Conservation (phyloP, 2,329 filamentous ascomycete species). For the Trichophyton schoenleinii region DNA sequence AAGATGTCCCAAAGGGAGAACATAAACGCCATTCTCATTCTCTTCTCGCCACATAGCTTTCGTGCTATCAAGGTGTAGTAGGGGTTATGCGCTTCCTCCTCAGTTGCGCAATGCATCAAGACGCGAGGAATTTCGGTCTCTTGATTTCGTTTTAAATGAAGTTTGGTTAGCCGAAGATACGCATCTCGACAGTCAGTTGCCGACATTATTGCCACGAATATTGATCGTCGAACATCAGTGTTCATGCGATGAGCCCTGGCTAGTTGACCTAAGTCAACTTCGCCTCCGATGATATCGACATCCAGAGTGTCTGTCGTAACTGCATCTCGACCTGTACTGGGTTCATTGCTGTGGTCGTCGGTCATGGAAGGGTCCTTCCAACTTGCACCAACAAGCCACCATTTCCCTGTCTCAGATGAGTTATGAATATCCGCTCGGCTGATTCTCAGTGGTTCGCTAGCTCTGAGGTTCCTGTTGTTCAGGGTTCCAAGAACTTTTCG, state of each 20-base stretch:
- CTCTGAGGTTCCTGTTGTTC: slow-evolving; percentile 51
- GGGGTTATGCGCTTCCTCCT: slow-evolving; percentile 75
- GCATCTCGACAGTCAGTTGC: slow-evolving; percentile 76
- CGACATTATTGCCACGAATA: slow-evolving; percentile 83
- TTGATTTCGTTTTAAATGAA: slow-evolving; percentile 75
- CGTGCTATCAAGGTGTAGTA: slow-evolving; percentile 83
- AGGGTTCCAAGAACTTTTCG: slow-evolving; percentile 75
- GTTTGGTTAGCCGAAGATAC: slow-evolving; percentile 62
- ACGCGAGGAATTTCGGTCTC: slow-evolving; percentile 79
- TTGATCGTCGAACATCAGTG: slow-evolving; percentile 73
- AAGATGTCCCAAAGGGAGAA: slow-evolving; percentile 80
- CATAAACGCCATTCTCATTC: slow-evolving; percentile 72
- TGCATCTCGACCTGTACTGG: slow-evolving; percentile 14
- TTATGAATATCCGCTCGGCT: slow-evolving; percentile 70
- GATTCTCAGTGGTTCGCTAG: slow-evolving; percentile 69
- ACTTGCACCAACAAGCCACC: slow-evolving; percentile 97
- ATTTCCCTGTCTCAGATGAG: slow-evolving; percentile 79
- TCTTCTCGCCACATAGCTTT: slow-evolving; percentile 53
- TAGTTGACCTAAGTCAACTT: slow-evolving; percentile 56
- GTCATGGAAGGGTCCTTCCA: slow-evolving; percentile 42
- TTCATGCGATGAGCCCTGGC: slow-evolving; percentile 75
- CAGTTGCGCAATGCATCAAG: slow-evolving; percentile 71
- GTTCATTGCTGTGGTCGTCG: slow-evolving; percentile 16
- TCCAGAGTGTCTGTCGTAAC: slow-evolving; percentile 15
- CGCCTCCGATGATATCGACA: slow-evolving; percentile 34